phyloP scores from a whole-genome alignment of 2,329 filamentous ascomycete genomes.

The Zymoseptoria ardabiliae region DNA sequence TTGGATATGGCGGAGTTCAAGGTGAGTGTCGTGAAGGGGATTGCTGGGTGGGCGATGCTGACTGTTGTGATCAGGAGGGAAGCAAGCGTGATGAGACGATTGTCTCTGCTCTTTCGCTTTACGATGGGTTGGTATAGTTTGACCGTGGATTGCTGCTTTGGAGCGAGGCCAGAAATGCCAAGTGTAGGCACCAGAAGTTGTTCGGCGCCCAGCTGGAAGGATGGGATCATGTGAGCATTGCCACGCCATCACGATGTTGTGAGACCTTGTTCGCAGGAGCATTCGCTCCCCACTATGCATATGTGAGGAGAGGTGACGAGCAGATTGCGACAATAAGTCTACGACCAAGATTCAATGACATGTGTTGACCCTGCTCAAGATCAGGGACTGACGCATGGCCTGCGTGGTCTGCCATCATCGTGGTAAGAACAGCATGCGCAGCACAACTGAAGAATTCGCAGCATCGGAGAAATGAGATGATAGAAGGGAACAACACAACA shows the following conservation, averaged over 20 bases:
- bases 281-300: background rate
- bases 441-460: no score
- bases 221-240: background rate
- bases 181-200: background rate
- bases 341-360: background rate
- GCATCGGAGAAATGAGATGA: no score
- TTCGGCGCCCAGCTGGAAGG: background rate
- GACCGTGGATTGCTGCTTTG: background rate
- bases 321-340: background rate
- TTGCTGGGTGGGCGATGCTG: conserved; percentile 2
- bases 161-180: background rate
- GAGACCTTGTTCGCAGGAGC: background rate
- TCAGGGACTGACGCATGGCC: no score
- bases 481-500: no score
- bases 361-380: no score
- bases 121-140: conserved; percentile 72
- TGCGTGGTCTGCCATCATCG: no score
- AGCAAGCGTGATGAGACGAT: conserved; percentile 99
- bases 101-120: conserved; percentile 90
- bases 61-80: conserved; percentile 53
- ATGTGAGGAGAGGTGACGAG: background rate
- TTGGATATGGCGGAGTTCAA: conserved; percentile 98
- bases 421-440: no score
- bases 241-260: background rate
- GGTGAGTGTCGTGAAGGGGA: conserved; percentile 12